phyloP scores from a whole-genome alignment of 2,329 filamentous ascomycete species.

The Xylariaceae sp. region DNA sequence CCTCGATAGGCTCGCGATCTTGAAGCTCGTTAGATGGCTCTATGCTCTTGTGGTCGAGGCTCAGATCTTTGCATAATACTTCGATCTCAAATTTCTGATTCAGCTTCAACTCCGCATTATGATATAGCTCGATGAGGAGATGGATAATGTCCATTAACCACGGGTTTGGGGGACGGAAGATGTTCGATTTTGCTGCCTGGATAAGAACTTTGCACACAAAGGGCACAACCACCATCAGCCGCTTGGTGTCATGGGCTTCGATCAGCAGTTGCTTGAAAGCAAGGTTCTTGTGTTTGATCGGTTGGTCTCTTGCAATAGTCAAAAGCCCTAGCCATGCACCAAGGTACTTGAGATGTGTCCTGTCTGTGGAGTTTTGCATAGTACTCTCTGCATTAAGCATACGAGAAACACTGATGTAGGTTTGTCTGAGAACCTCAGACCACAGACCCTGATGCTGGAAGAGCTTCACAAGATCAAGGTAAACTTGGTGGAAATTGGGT shows the following conservation, averaged over 20 bases:
- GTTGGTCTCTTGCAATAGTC: slow-evolving; percentile 88
- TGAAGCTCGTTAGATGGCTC: slow-evolving; percentile 84
- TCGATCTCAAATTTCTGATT: slow-evolving; percentile 99
- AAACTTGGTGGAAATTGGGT: slow-evolving; percentile 92
- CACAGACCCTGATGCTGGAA: slow-evolving; percentile 77
- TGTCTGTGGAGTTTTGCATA: slow-evolving; percentile 77
- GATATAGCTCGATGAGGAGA: slow-evolving; percentile 87
- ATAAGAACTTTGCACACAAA: slow-evolving; percentile 95
- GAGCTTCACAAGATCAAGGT: slow-evolving; percentile 80
- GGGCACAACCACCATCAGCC: slow-evolving; percentile 86
- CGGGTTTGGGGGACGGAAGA: slow-evolving; percentile 92
- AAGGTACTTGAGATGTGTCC: slow-evolving; percentile 86
- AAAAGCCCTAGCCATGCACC: slow-evolving; percentile 90
- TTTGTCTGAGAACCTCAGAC: slow-evolving; percentile 88
- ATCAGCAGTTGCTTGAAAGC: slow-evolving; percentile 94
- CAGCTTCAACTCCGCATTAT: slow-evolving; percentile 87
- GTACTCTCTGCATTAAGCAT: slow-evolving; percentile 89
- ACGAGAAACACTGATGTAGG: slow-evolving; percentile 78
- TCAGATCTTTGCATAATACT: slow-evolving; percentile 88
- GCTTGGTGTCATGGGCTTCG: slow-evolving; percentile 89
- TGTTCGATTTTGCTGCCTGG: slow-evolving; percentile 77
- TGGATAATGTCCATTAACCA: slow-evolving; percentile 97
- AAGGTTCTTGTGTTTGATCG: slow-evolving; percentile 93
- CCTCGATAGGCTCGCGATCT: slow-evolving; percentile 64
- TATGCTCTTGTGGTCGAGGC: slow-evolving; percentile 87